Evolutionary conservation across 306 rosid species (phyloP).

Genomic region (Glycine latifolia): DNA sequence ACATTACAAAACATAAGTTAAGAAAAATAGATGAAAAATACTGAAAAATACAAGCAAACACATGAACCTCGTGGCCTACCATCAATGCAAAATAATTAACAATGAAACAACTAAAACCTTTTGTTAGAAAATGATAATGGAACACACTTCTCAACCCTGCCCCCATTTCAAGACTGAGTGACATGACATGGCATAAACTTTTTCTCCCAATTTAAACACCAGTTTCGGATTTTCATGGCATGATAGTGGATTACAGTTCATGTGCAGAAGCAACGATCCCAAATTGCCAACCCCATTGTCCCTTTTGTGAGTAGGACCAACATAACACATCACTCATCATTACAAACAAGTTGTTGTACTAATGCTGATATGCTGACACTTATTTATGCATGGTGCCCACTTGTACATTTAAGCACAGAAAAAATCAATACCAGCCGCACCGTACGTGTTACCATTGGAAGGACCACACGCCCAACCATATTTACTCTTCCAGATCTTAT

Average conservation of each 20-base stretch:
- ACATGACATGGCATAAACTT: background rate
- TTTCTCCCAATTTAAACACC: background rate
- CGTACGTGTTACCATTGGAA: background rate
- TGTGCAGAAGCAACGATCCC: background rate
- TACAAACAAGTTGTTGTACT: conserved; percentile 1
- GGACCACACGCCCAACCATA: background rate
- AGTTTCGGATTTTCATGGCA: conserved; percentile 4
- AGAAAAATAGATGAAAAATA: background rate
- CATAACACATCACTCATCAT: conserved; percentile 10
- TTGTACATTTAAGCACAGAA: conserved; percentile 33
- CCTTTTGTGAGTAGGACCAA: conserved; percentile 16
- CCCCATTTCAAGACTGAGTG: background rate
- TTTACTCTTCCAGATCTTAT: background rate
- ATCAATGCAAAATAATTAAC: background rate
- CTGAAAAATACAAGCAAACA: background rate
- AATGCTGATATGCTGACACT: background rate
- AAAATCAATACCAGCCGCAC: conserved; percentile 1
- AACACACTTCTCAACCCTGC: no score
- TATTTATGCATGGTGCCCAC: conserved; percentile 27
- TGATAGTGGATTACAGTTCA: conserved; percentile 1
- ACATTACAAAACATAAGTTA: background rate
- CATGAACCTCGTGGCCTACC: background rate
- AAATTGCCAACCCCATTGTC: conserved; percentile 12
- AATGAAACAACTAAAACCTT: background rate
- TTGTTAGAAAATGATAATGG: background rate